Percentiles rank a stretch among this genome's conserved stretches.
phyloP scores from a whole-genome alignment of 2,329 filamentous ascomycete species.

The Dothideomycetes sp. region DNA sequence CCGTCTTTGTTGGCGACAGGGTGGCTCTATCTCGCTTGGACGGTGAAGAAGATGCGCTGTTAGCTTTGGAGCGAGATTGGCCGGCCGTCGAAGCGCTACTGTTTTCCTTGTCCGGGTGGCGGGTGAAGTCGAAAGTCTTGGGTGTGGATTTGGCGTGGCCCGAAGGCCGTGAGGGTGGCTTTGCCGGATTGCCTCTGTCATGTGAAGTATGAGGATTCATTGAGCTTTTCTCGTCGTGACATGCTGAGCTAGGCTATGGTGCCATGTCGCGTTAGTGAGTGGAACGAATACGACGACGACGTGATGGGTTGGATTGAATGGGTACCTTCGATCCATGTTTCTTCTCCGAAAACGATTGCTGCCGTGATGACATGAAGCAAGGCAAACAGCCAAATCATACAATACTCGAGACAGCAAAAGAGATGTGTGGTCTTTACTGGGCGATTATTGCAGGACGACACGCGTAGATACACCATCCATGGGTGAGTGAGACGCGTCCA shows the following conservation, averaged over 20 bases:
- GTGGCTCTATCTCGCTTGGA: background rate
- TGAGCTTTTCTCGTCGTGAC: slow-evolving; percentile 19
- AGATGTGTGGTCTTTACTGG: no score
- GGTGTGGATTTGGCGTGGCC: slow-evolving; percentile 46
- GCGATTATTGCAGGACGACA: no score
- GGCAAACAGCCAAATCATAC: no score
- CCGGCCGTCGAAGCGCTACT: background rate
- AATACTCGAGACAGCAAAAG: no score
- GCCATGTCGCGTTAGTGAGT: slow-evolving; percentile 18
- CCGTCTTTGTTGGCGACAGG: slow-evolving; percentile 18
- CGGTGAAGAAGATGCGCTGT: slow-evolving; percentile 2
- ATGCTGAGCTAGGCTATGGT: slow-evolving; percentile 8
- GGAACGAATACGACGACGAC: background rate
- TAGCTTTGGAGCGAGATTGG: background rate
- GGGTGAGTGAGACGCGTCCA: no score
- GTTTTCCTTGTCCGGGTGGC: slow-evolving; percentile 14
- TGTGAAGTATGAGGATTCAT: slow-evolving; percentile 2
- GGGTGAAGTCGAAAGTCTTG: slow-evolving; percentile 45
- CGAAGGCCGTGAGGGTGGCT: slow-evolving; percentile 40
- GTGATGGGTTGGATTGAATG: slow-evolving; percentile 1
- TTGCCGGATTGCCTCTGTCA: slow-evolving; percentile 18
- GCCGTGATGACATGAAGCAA: slow-evolving; percentile 36
- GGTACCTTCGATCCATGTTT: slow-evolving; percentile 33
- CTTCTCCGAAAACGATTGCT: slow-evolving; percentile 45
- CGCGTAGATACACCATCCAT: no score